Evolutionary conservation across 768 basidiomycete species (phyloP).

Genomic region (Kwoniella pini): DNA sequence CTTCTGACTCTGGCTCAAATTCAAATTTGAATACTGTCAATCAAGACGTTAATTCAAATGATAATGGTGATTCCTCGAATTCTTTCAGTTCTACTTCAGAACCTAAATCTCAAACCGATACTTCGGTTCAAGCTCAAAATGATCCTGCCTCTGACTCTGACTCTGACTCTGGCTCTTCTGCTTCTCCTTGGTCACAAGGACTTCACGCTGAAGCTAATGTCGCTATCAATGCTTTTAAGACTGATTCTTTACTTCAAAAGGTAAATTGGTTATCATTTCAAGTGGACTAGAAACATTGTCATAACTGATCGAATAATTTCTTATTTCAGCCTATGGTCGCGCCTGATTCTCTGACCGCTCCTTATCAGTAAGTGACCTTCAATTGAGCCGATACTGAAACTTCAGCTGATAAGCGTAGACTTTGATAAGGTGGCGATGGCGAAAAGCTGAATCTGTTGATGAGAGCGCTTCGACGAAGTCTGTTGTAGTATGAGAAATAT

Average conservation of each 20-base stretch:
- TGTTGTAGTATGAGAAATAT: slow-evolving; percentile 8
- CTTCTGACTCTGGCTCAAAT: neutral
- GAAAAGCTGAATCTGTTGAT: slow-evolving; percentile 8
- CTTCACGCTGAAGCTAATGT: slow-evolving; percentile 7
- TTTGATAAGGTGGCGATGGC: slow-evolving; percentile 18
- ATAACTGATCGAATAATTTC: neutral
- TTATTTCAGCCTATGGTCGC: slow-evolving; percentile 14
- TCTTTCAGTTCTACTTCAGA: neutral
- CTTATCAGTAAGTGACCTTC: slow-evolving; percentile 11
- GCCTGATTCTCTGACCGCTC: slow-evolving; percentile 15
- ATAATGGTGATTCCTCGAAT: neutral
- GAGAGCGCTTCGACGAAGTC: slow-evolving; percentile 3
- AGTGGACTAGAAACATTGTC: too few species aligned
- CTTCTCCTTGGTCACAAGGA: neutral
- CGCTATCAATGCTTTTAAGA: neutral
- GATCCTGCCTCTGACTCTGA: neutral
- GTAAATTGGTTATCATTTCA: neutral
- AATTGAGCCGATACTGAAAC: neutral
- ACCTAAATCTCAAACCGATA: neutral
- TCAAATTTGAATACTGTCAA: neutral
- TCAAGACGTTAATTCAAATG: neutral
- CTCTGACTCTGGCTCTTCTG: neutral
- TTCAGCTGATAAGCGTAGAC: slow-evolving; percentile 9
- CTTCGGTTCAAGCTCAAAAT: neutral
- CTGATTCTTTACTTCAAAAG: slow-evolving; percentile 9